These are phyloP conservation scores for Mycena galericulata DNA, from an alignment of 768 basidiomycete species.

Conservation along the genomic window DNA sequence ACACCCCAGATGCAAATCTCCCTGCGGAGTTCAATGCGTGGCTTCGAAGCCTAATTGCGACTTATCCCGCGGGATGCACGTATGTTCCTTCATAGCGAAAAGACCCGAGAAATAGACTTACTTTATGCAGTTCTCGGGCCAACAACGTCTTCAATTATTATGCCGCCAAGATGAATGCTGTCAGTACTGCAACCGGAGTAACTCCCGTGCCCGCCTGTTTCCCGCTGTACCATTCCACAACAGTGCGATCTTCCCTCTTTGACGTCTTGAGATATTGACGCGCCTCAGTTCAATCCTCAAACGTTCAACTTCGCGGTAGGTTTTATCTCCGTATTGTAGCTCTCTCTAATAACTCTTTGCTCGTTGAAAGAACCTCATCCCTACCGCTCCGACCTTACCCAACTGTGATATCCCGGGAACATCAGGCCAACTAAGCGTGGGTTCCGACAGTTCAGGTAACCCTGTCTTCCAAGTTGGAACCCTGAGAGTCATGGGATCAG, in stretches of 20 bases:
- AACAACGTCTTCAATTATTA: slow-evolving; percentile 4
- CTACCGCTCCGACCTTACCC: slow-evolving; percentile 4
- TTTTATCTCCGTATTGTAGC: too few species aligned
- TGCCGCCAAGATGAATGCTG: neutral
- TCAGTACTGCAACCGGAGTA: neutral
- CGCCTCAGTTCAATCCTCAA: neutral
- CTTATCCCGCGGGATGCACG: slow-evolving; percentile 21
- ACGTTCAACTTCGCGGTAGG: neutral
- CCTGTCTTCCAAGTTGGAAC: neutral
- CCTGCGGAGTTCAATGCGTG: slow-evolving; percentile 11
- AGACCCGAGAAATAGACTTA: neutral
- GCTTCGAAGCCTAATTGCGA: neutral
- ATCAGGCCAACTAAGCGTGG: neutral
- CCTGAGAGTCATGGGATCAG: neutral
- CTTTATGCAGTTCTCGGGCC: slow-evolving; percentile 1
- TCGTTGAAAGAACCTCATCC: neutral
- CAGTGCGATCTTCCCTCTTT: neutral
- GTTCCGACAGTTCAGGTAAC: neutral
- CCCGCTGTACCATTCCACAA: neutral
- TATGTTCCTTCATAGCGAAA: neutral
- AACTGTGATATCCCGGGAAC: slow-evolving; percentile 16
- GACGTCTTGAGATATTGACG: neutral
- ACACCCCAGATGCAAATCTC: neutral
- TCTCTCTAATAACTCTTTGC: neutral
- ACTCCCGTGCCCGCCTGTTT: slow-evolving; percentile 10